Evolutionary conservation across 2,329 filamentous ascomycete species (phyloP).

Genomic region (Geosmithia putterillii): DNA sequence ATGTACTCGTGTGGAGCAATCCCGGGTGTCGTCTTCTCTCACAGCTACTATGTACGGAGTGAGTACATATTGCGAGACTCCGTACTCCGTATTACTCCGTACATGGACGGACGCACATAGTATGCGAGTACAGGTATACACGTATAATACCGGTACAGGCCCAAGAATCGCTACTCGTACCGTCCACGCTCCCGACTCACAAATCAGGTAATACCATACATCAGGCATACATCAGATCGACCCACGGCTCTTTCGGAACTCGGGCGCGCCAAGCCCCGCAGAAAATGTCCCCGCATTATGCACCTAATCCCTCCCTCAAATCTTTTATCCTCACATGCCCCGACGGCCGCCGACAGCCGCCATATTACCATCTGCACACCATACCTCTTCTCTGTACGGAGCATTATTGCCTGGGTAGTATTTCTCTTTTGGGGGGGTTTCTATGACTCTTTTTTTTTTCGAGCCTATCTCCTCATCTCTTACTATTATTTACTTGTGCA

Average conservation of each 20-base stretch:
- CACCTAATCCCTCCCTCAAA: neutral
- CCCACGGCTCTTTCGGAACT: conserved; percentile 3
- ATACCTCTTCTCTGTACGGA: neutral
- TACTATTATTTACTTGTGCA: neutral
- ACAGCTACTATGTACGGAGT: no score
- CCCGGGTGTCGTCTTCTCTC: no score
- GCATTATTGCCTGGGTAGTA: no score
- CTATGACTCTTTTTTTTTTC: neutral
- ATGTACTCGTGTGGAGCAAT: no score
- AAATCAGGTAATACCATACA: neutral
- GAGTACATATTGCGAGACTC: no score
- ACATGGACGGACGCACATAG: no score
- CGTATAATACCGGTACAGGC: no score
- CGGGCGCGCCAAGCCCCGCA: conserved; percentile 5
- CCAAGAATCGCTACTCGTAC: no score
- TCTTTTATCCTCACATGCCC: neutral
- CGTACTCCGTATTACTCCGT: no score
- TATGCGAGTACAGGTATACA: no score
- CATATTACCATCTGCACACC: conserved; percentile 3
- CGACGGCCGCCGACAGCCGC: conserved; percentile 6
- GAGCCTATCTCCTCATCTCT: neutral
- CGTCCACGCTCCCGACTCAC: no score
- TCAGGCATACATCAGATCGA: neutral
- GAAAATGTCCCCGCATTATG: neutral
- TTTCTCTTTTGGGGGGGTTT: no score